A percentile compares a stretch with the other conserved stretches of the same genome.
These are phyloP conservation scores for Dichotomopilus funicola DNA, from an alignment of 2,329 filamentous ascomycete genomes.

Conservation along the genomic window DNA sequence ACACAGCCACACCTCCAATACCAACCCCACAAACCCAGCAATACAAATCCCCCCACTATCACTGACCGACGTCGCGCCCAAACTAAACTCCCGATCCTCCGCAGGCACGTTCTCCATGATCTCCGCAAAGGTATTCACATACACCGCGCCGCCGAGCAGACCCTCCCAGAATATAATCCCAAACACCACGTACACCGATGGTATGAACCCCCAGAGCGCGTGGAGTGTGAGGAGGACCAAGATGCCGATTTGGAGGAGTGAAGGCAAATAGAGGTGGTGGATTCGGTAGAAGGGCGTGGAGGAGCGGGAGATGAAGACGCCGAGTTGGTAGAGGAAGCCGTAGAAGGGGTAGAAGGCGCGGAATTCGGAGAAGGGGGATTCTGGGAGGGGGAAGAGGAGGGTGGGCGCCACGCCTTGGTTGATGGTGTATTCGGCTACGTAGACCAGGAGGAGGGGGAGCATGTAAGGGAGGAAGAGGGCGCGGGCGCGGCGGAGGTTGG, in stretches of 20 bases:
- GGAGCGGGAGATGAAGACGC: constrained; percentile 89
- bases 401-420: constrained; percentile 92
- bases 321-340: constrained; percentile 87
- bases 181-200: constrained; percentile 81
- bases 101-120: constrained; percentile 76
- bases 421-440: constrained; percentile 94
- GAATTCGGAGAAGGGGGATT: constrained; percentile 72
- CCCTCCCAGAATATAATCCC: constrained; percentile 89
- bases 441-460: constrained; percentile 86
- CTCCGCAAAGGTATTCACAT: constrained; percentile 92
- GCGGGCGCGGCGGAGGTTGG: constrained; percentile 59
- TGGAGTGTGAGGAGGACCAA: constrained; percentile 67
- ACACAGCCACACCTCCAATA: constrained; percentile 74
- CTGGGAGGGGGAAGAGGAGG: constrained; percentile 71
- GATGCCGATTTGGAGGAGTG: constrained; percentile 75
- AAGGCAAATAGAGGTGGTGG: constrained; percentile 72
- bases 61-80: constrained; percentile 84
- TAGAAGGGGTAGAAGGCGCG: constrained; percentile 93
- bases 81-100: constrained; percentile 81
- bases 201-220: constrained; percentile 72
- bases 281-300: constrained; percentile 83
- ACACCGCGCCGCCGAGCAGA: constrained; percentile 80
- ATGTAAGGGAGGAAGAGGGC: constrained; percentile 74
- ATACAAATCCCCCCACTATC: constrained; percentile 88
- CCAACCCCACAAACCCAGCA: constrained; percentile 77